Conservation (phyloP, 768 basidiomycete species). For the Collybia nuda region DNA sequence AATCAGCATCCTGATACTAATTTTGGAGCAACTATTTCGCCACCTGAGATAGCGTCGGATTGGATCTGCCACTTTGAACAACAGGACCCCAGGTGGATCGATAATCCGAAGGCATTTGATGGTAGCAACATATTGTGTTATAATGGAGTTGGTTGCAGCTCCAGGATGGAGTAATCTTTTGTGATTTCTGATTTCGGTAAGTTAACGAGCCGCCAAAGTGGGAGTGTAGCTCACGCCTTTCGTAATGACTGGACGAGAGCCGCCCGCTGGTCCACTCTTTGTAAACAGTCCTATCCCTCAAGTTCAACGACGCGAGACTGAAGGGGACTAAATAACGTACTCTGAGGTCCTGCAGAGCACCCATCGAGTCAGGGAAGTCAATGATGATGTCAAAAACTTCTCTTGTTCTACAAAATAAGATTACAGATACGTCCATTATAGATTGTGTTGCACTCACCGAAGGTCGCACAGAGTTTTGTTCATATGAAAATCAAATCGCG, state of each 20-base stretch:
- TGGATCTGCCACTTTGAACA: constrained; percentile 93
- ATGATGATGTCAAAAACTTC: constrained; percentile 98
- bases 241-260: constrained; percentile 77
- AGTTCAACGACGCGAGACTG: not conserved
- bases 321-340: constrained; percentile 31
- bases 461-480: constrained; percentile 89
- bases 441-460: constrained; percentile 44
- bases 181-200: constrained; percentile 54
- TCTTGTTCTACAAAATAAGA: constrained; percentile 42
- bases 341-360: constrained; percentile 84
- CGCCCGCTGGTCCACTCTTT: constrained; percentile 77
- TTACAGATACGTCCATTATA: not conserved
- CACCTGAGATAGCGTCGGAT: constrained; percentile 88
- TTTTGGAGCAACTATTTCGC: too few species aligned
- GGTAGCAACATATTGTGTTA: constrained; percentile 87
- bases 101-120: constrained; percentile 89
- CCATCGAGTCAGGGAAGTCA: constrained; percentile 85
- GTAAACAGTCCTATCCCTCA: constrained; percentile 59
- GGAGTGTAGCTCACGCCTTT: constrained; percentile 57
- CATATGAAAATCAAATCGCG: constrained; percentile 89
- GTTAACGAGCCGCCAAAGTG: not conserved
- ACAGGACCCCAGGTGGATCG: constrained; percentile 89
- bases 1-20: not conserved
- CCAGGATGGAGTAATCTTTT: constrained; percentile 94
- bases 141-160: constrained; percentile 89